Base-by-base conservation (phyloP, 306 rosid species). In the Lotus japonicus region DNA sequence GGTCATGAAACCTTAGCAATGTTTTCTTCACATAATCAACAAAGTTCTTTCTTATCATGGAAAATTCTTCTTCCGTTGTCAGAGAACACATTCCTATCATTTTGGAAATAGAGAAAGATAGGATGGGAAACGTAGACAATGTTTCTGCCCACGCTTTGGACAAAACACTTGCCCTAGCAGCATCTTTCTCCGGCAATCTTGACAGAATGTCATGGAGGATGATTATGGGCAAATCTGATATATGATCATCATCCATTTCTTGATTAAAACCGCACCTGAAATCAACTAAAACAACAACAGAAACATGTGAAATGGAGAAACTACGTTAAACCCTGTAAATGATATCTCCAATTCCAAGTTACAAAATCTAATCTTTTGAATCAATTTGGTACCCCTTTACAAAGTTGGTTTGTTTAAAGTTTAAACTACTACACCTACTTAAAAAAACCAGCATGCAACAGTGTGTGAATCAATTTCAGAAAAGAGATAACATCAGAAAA, bases 161-260 rank as follows among this genome's bases (percentile, higher is more conserved):
- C 58, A 82, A 73, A 65, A 77, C 44, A 64, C 71, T 69, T 13
- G 82, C 68, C 68, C 72, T 72, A 38, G 26, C 68, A 14, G 72
- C 81, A 51, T 73, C 70, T 45, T 69, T 63, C n/a, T 45, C 38
- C 9, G 85, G 78, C 8, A 77, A 14, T 54, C 62, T 68, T 5
- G 80, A 69, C 4, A 69, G 16, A 53, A 81, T 77, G 52, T 64
- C 71, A 60, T 77, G 72, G 51, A 73, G 81, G 53, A 77, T 59
- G 1, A 6, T 12, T 45, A 49, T 71, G 6, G 85, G 82, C 6
- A 81, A 7, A 28, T 13, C 19, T 0, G 82, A 72, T 8, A 81
- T 57, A 2, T 2, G 26, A 23, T 77, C 85, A 72, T 14, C 16
- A 16, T 63, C 79, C 79, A 77, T 65, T 63, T 36, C 42, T 45